Evolutionary conservation across 768 basidiomycete species (phyloP), one percentile per base, ranked within the genome.

Genomic region (Mrakia gelida): DNA sequence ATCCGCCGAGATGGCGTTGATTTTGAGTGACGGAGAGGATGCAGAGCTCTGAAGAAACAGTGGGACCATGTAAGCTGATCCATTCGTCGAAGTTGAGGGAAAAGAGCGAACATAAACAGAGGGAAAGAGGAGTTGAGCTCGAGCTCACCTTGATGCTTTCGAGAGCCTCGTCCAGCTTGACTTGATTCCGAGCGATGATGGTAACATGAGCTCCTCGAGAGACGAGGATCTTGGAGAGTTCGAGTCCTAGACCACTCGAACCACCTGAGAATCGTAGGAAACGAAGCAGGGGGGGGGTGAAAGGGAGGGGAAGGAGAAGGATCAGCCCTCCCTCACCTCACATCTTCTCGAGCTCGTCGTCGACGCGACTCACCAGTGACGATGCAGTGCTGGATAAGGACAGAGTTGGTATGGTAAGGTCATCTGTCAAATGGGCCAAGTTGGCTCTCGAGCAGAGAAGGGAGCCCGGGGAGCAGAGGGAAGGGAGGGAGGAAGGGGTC

Each of bases 151-250:
- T 90, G 38, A 95, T 83, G 63, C 87, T 85, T 45, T 84, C 85
- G 32, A 92, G 81, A 0, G 93, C 92, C 23, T 84, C 85, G 74
- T 89, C 87, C 16, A 95, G 85, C 78, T 88, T 89, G 65, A 86
- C 86, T 81, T 91, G 87, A 73, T 91, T 89, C 18, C 93, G 87
- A 10, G 93, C 94, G 15, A 95, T 91, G 78, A 95, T 93, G 10
- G 92, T 92, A 4, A 95, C 90, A 80, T 93, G 87, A 0, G 94
- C 93, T 0, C 95, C 94, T 78, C 86, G 86, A 79, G 86, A 85
- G 21, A 88, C 88, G 2, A 96, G 87, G 23, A 91, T 85, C 41
- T 88, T 86, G 0, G 93, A 91, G 11, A 95, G 85, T 0, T 89
- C 88, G 2, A 93, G 87, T 1, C 94, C 94, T 0, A 95, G 88